These are phyloP conservation scores for Diutina scorzettiae DNA, from an alignment of 1,139 yeast genomes.

Conservation along the genomic window DNA sequence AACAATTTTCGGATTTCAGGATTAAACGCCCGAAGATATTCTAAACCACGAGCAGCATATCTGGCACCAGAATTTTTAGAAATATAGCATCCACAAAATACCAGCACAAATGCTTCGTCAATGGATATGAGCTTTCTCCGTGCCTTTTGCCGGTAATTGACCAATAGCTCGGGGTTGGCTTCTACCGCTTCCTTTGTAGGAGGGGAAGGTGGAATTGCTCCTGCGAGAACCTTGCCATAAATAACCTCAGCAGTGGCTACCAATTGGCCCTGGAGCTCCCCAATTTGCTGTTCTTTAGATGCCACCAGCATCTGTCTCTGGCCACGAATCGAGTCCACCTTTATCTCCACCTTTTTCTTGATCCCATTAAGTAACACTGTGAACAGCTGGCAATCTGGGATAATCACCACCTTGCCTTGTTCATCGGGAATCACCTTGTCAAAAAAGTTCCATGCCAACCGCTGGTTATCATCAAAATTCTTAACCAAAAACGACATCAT, in stretches of 20 bases:
- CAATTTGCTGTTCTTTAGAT: conserved; percentile 15
- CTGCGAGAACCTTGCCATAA: conserved; percentile 16
- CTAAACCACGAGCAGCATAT: conserved; percentile 13
- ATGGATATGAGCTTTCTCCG: conserved; percentile 16
- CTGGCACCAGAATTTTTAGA: conserved; percentile 21
- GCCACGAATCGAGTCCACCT: conserved; percentile 12
- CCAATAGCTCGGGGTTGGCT: conserved; percentile 14
- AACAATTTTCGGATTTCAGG: conserved; percentile 21
- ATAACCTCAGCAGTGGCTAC: conserved; percentile 19
- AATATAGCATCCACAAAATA: conserved; percentile 21
- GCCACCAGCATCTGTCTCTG: conserved; percentile 12
- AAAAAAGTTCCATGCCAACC: conserved; percentile 28
- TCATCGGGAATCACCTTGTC: conserved; percentile 12
- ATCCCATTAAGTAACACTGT: conserved; percentile 30
- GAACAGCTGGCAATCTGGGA: conserved; percentile 27
- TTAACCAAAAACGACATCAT: conserved; percentile 25
- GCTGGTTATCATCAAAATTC: conserved; percentile 22
- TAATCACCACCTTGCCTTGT: conserved; percentile 9
- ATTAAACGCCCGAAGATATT: conserved; percentile 20
- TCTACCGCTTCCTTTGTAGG: conserved; percentile 19
- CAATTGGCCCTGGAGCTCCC: conserved; percentile 20
- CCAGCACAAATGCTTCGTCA: conserved; percentile 21
- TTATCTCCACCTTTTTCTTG: conserved; percentile 14
- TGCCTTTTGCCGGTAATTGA: conserved; percentile 13
- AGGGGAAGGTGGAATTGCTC: conserved; percentile 25